Conservation (phyloP, 78 protist genomes). For the Dictyostelium citrinum region DNA sequence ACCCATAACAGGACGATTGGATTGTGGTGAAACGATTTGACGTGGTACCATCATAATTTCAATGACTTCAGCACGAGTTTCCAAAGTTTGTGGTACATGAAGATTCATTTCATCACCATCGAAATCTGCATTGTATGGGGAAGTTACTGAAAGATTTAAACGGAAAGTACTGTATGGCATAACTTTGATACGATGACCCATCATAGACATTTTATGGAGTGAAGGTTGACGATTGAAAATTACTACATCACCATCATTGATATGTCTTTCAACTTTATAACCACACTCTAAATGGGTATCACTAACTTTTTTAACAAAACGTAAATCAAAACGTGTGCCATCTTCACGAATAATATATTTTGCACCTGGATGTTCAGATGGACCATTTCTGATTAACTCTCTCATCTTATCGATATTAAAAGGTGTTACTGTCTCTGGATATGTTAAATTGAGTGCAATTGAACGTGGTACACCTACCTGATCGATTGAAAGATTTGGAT, state of each 20-base stretch:
- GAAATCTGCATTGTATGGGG: conserved; percentile 99
- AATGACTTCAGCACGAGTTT: conserved; percentile 94
- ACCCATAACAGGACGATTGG: conserved; percentile 99
- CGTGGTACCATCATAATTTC: conserved; percentile 98
- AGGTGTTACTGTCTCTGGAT: conserved; percentile 98
- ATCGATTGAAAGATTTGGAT: conserved; percentile 96
- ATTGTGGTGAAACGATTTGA: conserved; percentile 98
- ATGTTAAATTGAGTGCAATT: conserved; percentile 96
- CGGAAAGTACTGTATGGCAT: conserved; percentile 99
- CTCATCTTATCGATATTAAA: conserved; percentile 92
- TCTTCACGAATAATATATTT: conserved; percentile 85
- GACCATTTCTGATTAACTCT: conserved; percentile 92
- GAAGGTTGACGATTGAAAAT: conserved; percentile 99
- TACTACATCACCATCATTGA: conserved; percentile 97
- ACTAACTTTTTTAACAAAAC: conserved; percentile 34
- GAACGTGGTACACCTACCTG: conserved; percentile 99
- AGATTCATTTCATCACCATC: conserved; percentile 99
- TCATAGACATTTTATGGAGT: conserved; percentile 99
- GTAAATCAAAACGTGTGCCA: conserved; percentile 93
- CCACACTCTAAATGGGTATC: conserved; percentile 84
- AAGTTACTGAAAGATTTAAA: conserved; percentile 97
- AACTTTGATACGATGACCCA: conserved; percentile 98
- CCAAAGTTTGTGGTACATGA: conserved; percentile 98
- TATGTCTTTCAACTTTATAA: conserved; percentile 96
- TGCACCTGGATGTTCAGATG: conserved; percentile 91